phyloP scores from a whole-genome alignment of 2,329 filamentous ascomycete genomes.

The Teratosphaeria nubilosa region DNA sequence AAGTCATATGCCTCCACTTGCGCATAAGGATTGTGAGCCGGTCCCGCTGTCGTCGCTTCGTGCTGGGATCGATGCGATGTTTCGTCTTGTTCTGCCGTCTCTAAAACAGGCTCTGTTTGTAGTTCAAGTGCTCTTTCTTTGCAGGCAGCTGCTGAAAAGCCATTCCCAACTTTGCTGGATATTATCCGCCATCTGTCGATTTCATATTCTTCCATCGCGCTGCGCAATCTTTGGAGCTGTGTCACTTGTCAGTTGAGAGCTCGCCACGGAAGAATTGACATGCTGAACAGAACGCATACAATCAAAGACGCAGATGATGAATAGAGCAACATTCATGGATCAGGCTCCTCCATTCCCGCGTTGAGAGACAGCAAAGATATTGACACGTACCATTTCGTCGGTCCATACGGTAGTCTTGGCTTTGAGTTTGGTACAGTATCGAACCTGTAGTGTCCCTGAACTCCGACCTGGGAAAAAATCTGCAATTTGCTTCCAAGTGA shows the following conservation, averaged over 20 bases:
- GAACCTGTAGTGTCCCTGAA: slow-evolving; percentile 82
- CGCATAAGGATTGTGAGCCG: background rate
- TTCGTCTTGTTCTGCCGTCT: background rate
- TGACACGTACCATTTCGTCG: slow-evolving; percentile 63
- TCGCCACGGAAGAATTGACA: background rate
- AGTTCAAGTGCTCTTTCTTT: slow-evolving; percentile 67
- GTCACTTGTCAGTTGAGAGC: slow-evolving; percentile 21
- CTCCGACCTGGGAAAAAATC: slow-evolving; percentile 90
- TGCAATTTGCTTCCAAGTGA: slow-evolving; percentile 96
- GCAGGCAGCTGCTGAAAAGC: slow-evolving; percentile 79
- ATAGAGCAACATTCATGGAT: background rate
- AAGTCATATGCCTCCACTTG: background rate
- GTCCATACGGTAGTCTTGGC: slow-evolving; percentile 91
- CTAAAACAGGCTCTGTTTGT: slow-evolving; percentile 8
- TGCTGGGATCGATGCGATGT: background rate
- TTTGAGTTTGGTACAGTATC: slow-evolving; percentile 91
- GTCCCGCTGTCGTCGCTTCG: background rate
- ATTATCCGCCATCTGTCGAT: slow-evolving; percentile 90
- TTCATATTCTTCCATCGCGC: slow-evolving; percentile 72
- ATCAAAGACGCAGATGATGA: background rate
- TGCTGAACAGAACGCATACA: background rate
- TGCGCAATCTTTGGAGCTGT: slow-evolving; percentile 67
- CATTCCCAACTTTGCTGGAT: slow-evolving; percentile 79
- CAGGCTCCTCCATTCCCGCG: background rate
- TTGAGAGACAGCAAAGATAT: background rate